Evolutionary conservation across 352 stramenopile species (phyloP).

Genomic region (Phytophthora capsici): DNA sequence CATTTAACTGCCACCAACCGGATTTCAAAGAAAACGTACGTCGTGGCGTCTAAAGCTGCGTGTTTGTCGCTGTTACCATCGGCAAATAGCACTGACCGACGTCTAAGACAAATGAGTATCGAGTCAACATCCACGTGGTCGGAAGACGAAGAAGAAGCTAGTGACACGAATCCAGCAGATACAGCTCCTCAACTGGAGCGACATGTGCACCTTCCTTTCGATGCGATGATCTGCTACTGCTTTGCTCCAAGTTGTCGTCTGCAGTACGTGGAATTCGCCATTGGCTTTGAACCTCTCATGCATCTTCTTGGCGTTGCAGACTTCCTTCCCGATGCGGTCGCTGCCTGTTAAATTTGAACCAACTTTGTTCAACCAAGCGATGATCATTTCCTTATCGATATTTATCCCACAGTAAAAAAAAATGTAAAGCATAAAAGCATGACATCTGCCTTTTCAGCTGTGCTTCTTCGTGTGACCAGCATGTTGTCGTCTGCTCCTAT

Average conservation of each 20-base stretch:
- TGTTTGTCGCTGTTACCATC: slow-evolving; percentile 50
- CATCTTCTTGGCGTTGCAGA: slow-evolving; percentile 65
- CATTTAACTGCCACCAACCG: slow-evolving; percentile 77
- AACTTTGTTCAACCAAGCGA: not conserved
- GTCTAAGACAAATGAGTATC: slow-evolving; percentile 29
- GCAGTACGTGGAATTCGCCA: slow-evolving; percentile 89
- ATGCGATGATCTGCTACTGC: slow-evolving; percentile 88
- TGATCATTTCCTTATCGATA: slow-evolving; percentile 15
- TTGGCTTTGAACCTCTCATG: slow-evolving; percentile 87
- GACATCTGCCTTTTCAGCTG: slow-evolving; percentile 10
- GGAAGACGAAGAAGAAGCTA: slow-evolving; percentile 29
- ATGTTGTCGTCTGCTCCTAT: slow-evolving; percentile 26
- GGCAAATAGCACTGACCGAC: slow-evolving; percentile 9
- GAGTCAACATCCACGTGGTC: slow-evolving; percentile 20
- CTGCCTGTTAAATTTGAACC: slow-evolving; percentile 4
- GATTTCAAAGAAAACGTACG: slow-evolving; percentile 63
- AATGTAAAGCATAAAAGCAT: slow-evolving; percentile 13
- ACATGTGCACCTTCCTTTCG: slow-evolving; percentile 75
- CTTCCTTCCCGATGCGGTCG: slow-evolving; percentile 51
- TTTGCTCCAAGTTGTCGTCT: slow-evolving; percentile 60
- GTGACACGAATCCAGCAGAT: not conserved
- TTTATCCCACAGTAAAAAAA: slow-evolving; percentile 25
- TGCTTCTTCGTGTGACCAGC: slow-evolving; percentile 37
- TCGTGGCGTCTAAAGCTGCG: slow-evolving; percentile 63
- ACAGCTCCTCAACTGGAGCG: slow-evolving; percentile 45